Evolutionary conservation across 2,329 filamentous ascomycete species (phyloP).

Genomic region (Botrytis porri): DNA sequence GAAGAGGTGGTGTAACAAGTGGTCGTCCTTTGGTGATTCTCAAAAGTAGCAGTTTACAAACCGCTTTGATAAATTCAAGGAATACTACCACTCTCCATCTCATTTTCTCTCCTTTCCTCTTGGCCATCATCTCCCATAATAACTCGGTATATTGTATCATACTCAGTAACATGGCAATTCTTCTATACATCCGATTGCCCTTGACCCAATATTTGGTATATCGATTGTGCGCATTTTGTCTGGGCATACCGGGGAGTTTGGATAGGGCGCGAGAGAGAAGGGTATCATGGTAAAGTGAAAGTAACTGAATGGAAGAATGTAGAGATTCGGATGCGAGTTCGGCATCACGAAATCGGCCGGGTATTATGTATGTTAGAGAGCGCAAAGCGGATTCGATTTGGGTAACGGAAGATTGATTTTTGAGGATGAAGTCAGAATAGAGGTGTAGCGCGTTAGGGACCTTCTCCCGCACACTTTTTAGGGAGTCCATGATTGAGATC

Average conservation of each 20-base stretch:
- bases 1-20: slow-evolving; percentile 77
- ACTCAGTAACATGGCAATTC: slow-evolving; percentile 78
- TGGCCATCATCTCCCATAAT: slow-evolving; percentile 95
- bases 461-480: slow-evolving; percentile 22
- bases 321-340: slow-evolving; percentile 93
- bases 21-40: slow-evolving; percentile 80
- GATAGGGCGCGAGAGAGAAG: slow-evolving; percentile 68
- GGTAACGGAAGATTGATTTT: slow-evolving; percentile 88
- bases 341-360: slow-evolving; percentile 84
- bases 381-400: slow-evolving; percentile 93
- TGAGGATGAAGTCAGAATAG: slow-evolving; percentile 89
- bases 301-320: slow-evolving; percentile 82
- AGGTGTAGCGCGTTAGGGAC: slow-evolving; percentile 52
- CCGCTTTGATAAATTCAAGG: slow-evolving; percentile 80
- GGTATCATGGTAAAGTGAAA: slow-evolving; percentile 89
- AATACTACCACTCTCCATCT: slow-evolving; percentile 86
- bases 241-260: slow-evolving; percentile 52
- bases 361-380: slow-evolving; percentile 93
- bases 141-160: slow-evolving; percentile 94
- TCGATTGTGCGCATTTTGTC: slow-evolving; percentile 54
- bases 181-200: slow-evolving; percentile 68
- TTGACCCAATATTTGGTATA: slow-evolving; percentile 67
- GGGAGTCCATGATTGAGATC: slow-evolving; percentile 19
- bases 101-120: slow-evolving; percentile 75
- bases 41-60: slow-evolving; percentile 77